A percentile compares a stretch with the other conserved stretches of the same genome.
These are phyloP conservation scores for Calonectria leucothoes DNA, from an alignment of 2,329 filamentous ascomycete genomes.

Conservation along the genomic window DNA sequence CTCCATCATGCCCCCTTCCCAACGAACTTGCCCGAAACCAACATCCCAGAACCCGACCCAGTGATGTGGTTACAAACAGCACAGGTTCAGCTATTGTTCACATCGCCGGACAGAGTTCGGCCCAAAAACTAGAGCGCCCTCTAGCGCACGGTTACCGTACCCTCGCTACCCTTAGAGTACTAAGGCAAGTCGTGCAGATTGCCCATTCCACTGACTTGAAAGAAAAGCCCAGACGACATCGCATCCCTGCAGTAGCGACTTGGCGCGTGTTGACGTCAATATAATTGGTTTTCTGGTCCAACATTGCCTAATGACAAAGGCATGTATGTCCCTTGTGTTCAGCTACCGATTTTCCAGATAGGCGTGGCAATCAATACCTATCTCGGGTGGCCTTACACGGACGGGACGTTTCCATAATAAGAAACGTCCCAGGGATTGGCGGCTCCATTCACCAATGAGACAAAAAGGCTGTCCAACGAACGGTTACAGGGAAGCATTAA, in stretches of 20 bases:
- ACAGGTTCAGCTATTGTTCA: constrained; percentile 11
- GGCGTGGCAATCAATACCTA: neutral
- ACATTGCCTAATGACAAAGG: neutral
- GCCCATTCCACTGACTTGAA: neutral
- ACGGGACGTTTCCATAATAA: neutral
- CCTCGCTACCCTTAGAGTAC: neutral
- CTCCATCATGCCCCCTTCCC: constrained; percentile 24
- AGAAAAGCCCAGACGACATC: neutral
- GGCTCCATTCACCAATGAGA: neutral
- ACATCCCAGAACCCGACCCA: neutral
- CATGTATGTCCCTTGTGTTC: neutral
- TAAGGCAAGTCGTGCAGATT: neutral
- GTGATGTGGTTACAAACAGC: constrained; percentile 1
- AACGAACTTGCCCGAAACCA: constrained; percentile 18
- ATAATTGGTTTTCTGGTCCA: neutral
- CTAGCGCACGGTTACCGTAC: neutral
- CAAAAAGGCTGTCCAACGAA: neutral
- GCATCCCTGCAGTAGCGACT: neutral
- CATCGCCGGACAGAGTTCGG: neutral
- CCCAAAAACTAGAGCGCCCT: neutral
- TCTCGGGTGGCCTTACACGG: neutral
- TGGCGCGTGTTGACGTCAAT: neutral
- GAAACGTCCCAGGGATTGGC: neutral
- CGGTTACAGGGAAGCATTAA: neutral
- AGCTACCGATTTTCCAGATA: neutral